These are phyloP conservation scores for Marsdenia floribunda DNA, from an alignment of 257 asterid species.

Conservation along the genomic window DNA sequence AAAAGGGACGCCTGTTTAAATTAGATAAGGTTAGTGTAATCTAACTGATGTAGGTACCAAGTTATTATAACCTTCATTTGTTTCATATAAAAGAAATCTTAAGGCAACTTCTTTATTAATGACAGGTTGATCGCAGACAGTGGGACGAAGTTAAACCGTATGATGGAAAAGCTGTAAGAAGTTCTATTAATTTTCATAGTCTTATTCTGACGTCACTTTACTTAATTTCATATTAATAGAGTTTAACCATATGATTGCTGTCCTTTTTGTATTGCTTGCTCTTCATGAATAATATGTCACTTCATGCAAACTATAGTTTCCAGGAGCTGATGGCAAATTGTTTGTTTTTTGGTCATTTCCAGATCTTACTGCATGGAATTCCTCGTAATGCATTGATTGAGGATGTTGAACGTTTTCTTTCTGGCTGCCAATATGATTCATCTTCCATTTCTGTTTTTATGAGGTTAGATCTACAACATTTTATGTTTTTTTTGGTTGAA, in stretches of 20 bases:
- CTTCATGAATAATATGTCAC: background rate
- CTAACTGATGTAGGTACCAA: background rate
- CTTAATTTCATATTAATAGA: background rate
- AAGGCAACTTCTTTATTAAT: constrained; percentile 13
- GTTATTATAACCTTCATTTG: background rate
- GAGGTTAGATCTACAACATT: constrained; percentile 34
- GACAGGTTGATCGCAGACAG: constrained; percentile 47
- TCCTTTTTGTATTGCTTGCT: background rate
- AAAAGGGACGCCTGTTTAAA: constrained; percentile 49
- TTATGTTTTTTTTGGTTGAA: background rate
- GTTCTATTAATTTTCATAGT: constrained; percentile 1
- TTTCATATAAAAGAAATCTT: background rate
- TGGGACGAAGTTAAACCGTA: constrained; percentile 51
- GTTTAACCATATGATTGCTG: background rate
- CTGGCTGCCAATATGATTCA: constrained; percentile 67
- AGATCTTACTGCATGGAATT: constrained; percentile 60
- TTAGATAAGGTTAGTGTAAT: constrained; percentile 46
- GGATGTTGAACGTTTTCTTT: constrained; percentile 74
- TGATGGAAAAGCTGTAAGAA: constrained; percentile 84
- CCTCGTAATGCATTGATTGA: constrained; percentile 63
- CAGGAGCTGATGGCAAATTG: background rate
- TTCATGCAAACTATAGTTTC: background rate
- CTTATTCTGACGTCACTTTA: background rate
- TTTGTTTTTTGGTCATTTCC: constrained; percentile 5
- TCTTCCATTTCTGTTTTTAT: constrained; percentile 37